phyloP scores from a whole-genome alignment of 345 rosid species.

The Hypericum perforatum region DNA sequence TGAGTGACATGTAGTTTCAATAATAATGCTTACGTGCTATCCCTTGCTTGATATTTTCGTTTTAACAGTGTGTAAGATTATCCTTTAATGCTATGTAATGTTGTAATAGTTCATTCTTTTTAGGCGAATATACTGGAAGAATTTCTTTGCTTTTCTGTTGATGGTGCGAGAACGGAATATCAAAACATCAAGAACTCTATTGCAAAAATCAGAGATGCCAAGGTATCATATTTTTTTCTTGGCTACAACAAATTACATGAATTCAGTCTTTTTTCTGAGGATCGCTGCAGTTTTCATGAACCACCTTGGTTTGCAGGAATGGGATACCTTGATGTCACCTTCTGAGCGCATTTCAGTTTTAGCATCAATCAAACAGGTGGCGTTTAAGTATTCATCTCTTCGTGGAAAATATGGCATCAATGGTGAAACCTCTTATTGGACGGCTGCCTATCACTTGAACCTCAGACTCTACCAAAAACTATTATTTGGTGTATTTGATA shows the following conservation, averaged over 20 bases:
- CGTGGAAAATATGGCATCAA: slow-evolving; percentile 51
- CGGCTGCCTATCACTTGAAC: slow-evolving; percentile 69
- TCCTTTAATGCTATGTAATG: neutral
- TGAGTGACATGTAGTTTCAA: too few relatives aligned
- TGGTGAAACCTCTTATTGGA: slow-evolving; percentile 77
- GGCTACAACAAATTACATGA: slow-evolving; percentile 12
- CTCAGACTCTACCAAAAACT: slow-evolving; percentile 70
- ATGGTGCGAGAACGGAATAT: slow-evolving; percentile 38
- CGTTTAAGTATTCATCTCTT: slow-evolving; percentile 47
- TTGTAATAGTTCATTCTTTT: slow-evolving; percentile 5
- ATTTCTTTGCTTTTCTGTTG: slow-evolving; percentile 43
- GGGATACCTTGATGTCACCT: slow-evolving; percentile 64
- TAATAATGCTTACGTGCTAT: too few relatives aligned
- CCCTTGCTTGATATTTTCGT: too few relatives aligned
- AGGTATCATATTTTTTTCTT: slow-evolving; percentile 35
- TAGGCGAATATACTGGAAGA: slow-evolving; percentile 85
- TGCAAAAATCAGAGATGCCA: slow-evolving; percentile 61
- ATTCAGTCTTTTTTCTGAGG: neutral
- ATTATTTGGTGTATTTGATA: slow-evolving; percentile 62
- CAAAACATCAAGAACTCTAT: slow-evolving; percentile 44
- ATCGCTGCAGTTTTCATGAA: neutral
- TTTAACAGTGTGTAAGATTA: neutral
- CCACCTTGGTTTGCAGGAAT: slow-evolving; percentile 39
- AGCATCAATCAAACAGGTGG: slow-evolving; percentile 56
- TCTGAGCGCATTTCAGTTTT: slow-evolving; percentile 68